A percentile compares a stretch with the other conserved stretches of the same genome.
Conservation (phyloP, 2,329 filamentous ascomycete species). For the Aspergillus cejpii region DNA sequence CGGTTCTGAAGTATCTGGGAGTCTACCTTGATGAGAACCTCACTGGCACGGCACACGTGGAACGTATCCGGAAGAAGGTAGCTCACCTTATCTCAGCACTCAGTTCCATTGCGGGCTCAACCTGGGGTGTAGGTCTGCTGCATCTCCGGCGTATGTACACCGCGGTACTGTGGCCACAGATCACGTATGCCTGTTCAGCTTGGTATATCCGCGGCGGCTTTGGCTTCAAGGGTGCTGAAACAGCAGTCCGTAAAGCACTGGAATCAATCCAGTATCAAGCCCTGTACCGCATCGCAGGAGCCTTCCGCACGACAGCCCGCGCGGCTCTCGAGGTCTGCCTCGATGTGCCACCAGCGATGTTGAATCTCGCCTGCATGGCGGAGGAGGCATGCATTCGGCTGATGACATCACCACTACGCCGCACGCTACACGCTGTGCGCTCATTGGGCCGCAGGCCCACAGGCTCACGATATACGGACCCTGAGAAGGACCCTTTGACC, state of each 20-base stretch:
- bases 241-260: background rate
- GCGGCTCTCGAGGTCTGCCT: slow-evolving; percentile 22
- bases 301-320: slow-evolving; percentile 19
- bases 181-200: no score
- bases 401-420: slow-evolving; percentile 9
- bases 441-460: background rate
- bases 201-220: slow-evolving; percentile 12
- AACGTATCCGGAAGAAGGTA: no score
- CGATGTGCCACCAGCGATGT: slow-evolving; percentile 18
- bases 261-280: slow-evolving; percentile 20
- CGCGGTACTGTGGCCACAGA: no score
- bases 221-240: background rate
- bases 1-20: background rate
- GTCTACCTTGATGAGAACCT: no score
- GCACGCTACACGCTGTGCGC: background rate
- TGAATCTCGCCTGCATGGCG: slow-evolving; percentile 18
- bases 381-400: slow-evolving; percentile 21
- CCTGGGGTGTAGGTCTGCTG: no score
- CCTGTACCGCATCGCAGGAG: slow-evolving; percentile 23
- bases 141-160: slow-evolving; percentile 21
- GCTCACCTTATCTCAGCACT: no score
- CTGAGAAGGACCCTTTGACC: background rate
- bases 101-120: no score
- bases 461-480: background rate
- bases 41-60: no score